Percentiles rank a stretch among this genome's conserved stretches.
phyloP scores from a whole-genome alignment of 1,284 basidiomycete genomes.

The Heterobasidion occidentale region DNA sequence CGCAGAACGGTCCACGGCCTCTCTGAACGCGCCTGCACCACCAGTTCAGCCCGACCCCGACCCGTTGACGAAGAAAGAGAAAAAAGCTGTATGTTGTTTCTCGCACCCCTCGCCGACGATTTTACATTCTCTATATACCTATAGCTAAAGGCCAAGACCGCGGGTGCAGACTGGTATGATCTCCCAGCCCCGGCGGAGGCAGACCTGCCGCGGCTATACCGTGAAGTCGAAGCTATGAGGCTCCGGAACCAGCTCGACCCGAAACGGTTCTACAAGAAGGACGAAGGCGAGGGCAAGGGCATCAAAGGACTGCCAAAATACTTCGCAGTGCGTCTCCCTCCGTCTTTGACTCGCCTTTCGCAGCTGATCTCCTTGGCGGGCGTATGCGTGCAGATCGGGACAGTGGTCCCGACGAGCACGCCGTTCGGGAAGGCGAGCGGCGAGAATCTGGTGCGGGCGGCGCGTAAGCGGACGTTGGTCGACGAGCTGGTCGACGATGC shows the following conservation, averaged over 20 bases:
- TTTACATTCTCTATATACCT: neutral
- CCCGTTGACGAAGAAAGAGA: constrained; percentile 58
- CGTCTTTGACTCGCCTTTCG: constrained; percentile 3
- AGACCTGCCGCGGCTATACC: constrained; percentile 76
- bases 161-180: constrained; percentile 87
- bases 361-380: constrained; percentile 1
- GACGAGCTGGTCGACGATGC: constrained; percentile 87
- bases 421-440: constrained; percentile 71
- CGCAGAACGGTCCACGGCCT: constrained; percentile 38
- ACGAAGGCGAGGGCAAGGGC: constrained; percentile 77
- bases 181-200: constrained; percentile 80
- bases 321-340: constrained; percentile 63
- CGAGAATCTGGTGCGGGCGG: constrained; percentile 61
- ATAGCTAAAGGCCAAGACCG: constrained; percentile 67
- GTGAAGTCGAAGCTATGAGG: constrained; percentile 90
- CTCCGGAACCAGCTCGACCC: constrained; percentile 92
- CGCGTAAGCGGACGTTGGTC: constrained; percentile 77
- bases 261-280: constrained; percentile 89
- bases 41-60: constrained; percentile 53
- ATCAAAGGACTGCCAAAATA: constrained; percentile 83
- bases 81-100: constrained; percentile 47
- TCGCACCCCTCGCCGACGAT: neutral
- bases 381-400: constrained; percentile 66
- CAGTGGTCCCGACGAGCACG: constrained; percentile 68
- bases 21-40: constrained; percentile 37